Percentiles rank a stretch among this genome's conserved stretches.
These are phyloP conservation scores for Forsythia suspensa DNA, from an alignment of 257 asterid genomes.

Conservation along the genomic window DNA sequence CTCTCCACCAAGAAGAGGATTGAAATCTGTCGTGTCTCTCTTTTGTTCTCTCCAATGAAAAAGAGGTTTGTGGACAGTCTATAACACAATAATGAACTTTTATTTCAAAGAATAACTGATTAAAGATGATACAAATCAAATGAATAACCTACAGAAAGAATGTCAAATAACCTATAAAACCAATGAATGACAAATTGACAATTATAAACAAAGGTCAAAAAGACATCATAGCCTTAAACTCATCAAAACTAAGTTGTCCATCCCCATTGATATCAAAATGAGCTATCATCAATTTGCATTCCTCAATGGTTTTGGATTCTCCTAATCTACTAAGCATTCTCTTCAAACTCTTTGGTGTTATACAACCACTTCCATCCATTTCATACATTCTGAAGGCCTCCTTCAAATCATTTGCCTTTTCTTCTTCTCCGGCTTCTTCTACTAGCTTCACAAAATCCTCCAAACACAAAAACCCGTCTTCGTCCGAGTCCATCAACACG, in stretches of 20 bases:
- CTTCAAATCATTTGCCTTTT: constrained; percentile 38
- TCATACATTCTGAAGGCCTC: constrained; percentile 60
- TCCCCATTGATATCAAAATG: constrained; percentile 56
- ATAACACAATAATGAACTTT: not conserved
- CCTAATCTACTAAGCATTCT: constrained; percentile 61
- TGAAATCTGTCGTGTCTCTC: too few species aligned
- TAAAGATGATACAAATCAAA: too few species aligned
- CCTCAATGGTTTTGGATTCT: constrained; percentile 42
- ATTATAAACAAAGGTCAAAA: not conserved
- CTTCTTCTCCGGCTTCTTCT: constrained; percentile 53
- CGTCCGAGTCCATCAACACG: constrained; percentile 49
- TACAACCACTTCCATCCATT: constrained; percentile 54
- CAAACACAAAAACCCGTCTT: constrained; percentile 49
- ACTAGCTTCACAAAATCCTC: constrained; percentile 52
- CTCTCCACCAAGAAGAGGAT: too few species aligned
- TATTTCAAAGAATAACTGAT: not conserved
- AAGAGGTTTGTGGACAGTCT: not conserved
- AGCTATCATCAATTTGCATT: constrained; percentile 54
- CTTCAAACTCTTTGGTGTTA: constrained; percentile 58
- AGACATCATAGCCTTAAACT: constrained; percentile 60
- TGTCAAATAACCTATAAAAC: not conserved
- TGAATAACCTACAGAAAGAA: not conserved
- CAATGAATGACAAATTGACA: not conserved
- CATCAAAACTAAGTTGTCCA: constrained; percentile 58
- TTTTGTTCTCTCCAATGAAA: too few species aligned